Base-by-base conservation (phyloP, 2,329 filamentous ascomycete species). In the Cercospora zeae-maydis region DNA sequence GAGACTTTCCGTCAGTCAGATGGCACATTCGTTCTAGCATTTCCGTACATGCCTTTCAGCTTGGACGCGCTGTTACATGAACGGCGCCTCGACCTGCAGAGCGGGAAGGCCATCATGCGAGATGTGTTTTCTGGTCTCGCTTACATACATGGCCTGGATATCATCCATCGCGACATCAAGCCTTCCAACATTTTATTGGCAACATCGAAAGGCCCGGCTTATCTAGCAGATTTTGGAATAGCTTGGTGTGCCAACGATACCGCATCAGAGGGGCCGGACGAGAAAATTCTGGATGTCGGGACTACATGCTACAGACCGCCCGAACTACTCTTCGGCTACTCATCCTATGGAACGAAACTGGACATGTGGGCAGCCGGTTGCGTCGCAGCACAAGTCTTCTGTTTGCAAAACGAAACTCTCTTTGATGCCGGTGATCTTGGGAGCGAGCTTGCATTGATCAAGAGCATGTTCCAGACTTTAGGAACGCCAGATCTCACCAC, bases 161-260 rank as follows among this genome's bases (percentile, higher is more conserved):
- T 99, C 62, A 89, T 99, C 59, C 95, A 99, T 75, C 88, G 95
- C 61, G 95, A 99, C 73, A 80, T 99, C 73, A 99, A 99, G 73
- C 95, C 95, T 0, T 92, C 92, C 0, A 96, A 96, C 58, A 83
- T 99, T 36, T 69, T 76, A 3, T 67, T 76, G 9, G 49, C 66
- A 4, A 67, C 69, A 13, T 62, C 69, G 3, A 58, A 56, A 27
- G 92, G 92, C 6, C 93, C 91, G 4, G 91, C 90, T 3, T 90
- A 88, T 69, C 82, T 99, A 2, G 87, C 91, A 36, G 95, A 99
- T 75, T 98, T 99, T 78, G 93, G 95, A 56, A 96, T 95, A 39
- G 86, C 93, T 8, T 97, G 92, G 92, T 86, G 88, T 68, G 84
- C 88, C 2, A 75, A 81, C 10, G 77, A 80, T 21, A 67, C 76